Base-by-base conservation (phyloP, 306 rosid species). In the Pueraria montana region DNA sequence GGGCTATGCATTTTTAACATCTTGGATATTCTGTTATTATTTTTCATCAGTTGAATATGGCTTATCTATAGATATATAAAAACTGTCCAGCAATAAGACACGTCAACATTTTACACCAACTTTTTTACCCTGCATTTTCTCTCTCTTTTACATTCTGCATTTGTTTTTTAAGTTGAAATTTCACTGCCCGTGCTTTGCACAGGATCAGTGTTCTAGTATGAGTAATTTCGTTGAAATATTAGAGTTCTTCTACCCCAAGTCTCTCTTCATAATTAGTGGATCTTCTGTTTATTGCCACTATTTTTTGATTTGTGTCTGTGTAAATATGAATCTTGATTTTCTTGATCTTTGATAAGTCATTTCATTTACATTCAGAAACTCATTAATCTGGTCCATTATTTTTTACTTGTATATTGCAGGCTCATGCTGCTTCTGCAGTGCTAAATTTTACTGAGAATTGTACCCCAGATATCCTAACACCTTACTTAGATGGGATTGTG, bases 401-500 rank as follows among this genome's bases (percentile, higher is more conserved):
- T 82, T 50, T 49, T 45, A 11, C 38, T 50, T 83, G 56, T 64
- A 45, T 55, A 42, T 80, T 79, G 43, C 91, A 90, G 96, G 96
- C 96, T 50, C 96, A 90, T 83, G 96, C 96, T 58, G 96, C 96
- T 72, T 92, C 96, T 67, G 96, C 96, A 17, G 91, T 90, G 66
- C 88, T 92, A 38, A 92, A 92, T 83, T 90, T 92, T 78, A 88
- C 92, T 30, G 96, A 92, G 87, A 92, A 90, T 83, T 92, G 96
- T 74, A 90, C 90, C 64, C 88, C 94, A 10, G 89, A 88, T 82
- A 87, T 90, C 40, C 87, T 92, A 72, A 84, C 85, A 53, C 96
- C 96, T 9, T 92, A 92, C 80, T 84, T 92, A 78, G 93, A 92
- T 80, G 96, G 92, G 73, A 83, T 92, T 20, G 96, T 92, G 83